Conservation (phyloP, 108 stramenopile genomes). For the Ochromonas danica region DNA sequence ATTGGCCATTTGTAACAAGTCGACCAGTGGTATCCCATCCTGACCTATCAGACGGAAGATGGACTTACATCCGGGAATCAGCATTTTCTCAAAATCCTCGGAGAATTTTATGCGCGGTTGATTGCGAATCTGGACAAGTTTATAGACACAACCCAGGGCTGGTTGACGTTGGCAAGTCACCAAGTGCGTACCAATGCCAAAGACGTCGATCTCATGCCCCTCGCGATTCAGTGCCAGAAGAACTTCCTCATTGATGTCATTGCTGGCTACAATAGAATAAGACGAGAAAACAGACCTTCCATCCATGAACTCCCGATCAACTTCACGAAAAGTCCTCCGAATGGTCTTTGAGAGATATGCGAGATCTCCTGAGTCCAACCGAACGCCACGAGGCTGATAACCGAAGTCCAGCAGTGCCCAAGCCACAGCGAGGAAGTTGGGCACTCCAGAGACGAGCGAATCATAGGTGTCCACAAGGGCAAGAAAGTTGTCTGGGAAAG, state of each 20-base stretch:
- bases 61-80: constrained; percentile 70
- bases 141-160: constrained; percentile 97
- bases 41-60: constrained; percentile 81
- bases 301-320: constrained; percentile 46
- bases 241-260: constrained; percentile 93
- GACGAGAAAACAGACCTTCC: constrained; percentile 31
- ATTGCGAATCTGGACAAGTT: constrained; percentile 66
- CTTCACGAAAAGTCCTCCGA: constrained; percentile 51
- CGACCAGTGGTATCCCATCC: constrained; percentile 71
- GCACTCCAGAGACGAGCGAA: constrained; percentile 80
- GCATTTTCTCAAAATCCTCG: constrained; percentile 78
- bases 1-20: constrained; percentile 68
- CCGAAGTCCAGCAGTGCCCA: constrained; percentile 82
- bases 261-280: constrained; percentile 81
- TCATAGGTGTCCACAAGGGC: constrained; percentile 98
- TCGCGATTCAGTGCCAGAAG: constrained; percentile 68
- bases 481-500: constrained; percentile 85
- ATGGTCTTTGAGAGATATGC: constrained; percentile 71
- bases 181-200: constrained; percentile 95
- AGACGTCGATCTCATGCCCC: constrained; percentile 86
- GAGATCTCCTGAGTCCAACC: constrained; percentile 93
- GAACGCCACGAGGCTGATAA: constrained; percentile 77
- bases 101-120: constrained; percentile 87
- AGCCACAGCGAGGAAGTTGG: constrained; percentile 86
- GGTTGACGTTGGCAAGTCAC: constrained; percentile 98